Evolutionary conservation across 495 filamentous ascomycete genomes (phyloP).

Genomic region (Daldinia bambusicola): DNA sequence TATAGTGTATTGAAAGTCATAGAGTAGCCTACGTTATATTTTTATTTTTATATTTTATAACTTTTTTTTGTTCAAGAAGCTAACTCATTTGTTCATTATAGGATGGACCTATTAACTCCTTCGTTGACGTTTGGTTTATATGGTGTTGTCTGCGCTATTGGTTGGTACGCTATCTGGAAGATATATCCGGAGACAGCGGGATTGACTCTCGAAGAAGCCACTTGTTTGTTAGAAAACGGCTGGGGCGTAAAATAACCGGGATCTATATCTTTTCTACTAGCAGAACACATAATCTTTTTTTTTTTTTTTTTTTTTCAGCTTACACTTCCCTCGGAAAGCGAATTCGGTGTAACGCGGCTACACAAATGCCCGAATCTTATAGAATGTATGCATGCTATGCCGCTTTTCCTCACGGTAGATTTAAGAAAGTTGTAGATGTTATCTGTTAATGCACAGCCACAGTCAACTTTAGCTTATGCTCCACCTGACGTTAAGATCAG

Average conservation of each 20-base stretch:
- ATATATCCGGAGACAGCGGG: constrained; percentile 90
- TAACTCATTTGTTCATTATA: constrained; percentile 15
- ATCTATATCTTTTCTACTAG: not conserved
- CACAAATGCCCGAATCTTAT: not conserved
- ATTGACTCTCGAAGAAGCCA: constrained; percentile 82
- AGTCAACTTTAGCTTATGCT: not conserved
- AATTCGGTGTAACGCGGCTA: not conserved
- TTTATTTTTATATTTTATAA: too few species aligned
- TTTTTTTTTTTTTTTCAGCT: too few species aligned
- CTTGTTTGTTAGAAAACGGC: constrained; percentile 73
- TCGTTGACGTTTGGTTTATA: constrained; percentile 84
- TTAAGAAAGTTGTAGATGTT: not conserved
- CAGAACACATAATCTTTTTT: not conserved
- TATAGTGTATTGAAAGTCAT: not conserved
- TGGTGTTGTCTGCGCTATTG: constrained; percentile 71
- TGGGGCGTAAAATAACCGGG: constrained; percentile 70
- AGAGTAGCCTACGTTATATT: too few species aligned
- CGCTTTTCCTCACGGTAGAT: not conserved
- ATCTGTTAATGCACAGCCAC: constrained; percentile 4
- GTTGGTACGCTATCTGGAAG: constrained; percentile 72
- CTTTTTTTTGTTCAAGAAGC: too few species aligned
- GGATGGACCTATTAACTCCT: constrained; percentile 77
- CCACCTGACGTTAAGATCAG: not conserved
- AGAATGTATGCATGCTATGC: not conserved
- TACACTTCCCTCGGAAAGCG: not conserved